Evolutionary conservation across 2,329 filamentous ascomycete genomes (phyloP).

Genomic region (Colletotrichum filicis): DNA sequence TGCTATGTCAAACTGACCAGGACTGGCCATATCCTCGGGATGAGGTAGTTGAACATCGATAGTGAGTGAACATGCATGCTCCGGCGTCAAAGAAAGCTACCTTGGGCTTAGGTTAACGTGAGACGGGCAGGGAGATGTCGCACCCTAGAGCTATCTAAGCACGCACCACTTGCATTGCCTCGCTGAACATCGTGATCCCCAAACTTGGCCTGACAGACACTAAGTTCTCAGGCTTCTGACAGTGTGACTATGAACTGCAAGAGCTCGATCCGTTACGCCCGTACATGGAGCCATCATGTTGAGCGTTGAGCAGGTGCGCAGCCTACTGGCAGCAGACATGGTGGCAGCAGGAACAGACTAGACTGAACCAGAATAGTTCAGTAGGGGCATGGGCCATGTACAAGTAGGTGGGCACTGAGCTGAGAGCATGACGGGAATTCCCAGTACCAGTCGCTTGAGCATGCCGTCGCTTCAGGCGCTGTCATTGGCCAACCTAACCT

Average conservation of each 20-base stretch:
- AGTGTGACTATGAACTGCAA: neutral
- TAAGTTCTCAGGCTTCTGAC: neutral
- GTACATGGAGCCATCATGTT: neutral
- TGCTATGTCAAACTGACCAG: neutral
- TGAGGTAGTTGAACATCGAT: neutral
- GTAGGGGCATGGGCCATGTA: neutral
- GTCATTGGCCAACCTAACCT: constrained; percentile 20
- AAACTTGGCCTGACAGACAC: neutral
- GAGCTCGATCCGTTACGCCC: neutral
- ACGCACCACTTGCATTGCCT: neutral
- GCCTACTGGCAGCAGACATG: neutral
- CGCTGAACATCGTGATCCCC: neutral
- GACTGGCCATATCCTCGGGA: neutral
- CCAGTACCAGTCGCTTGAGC: constrained; percentile 27
- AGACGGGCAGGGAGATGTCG: neutral
- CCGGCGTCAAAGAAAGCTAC: no score
- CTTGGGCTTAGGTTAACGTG: no score
- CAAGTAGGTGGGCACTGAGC: neutral
- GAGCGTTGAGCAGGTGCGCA: neutral
- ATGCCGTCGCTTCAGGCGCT: constrained; percentile 16
- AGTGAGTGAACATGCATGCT: neutral
- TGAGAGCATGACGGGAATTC: neutral
- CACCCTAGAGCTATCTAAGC: neutral
- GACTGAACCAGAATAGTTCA: no score
- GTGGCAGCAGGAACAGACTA: neutral